Conservation (phyloP, 139 green algal genomes). For the Ettlia oleoabundans region DNA sequence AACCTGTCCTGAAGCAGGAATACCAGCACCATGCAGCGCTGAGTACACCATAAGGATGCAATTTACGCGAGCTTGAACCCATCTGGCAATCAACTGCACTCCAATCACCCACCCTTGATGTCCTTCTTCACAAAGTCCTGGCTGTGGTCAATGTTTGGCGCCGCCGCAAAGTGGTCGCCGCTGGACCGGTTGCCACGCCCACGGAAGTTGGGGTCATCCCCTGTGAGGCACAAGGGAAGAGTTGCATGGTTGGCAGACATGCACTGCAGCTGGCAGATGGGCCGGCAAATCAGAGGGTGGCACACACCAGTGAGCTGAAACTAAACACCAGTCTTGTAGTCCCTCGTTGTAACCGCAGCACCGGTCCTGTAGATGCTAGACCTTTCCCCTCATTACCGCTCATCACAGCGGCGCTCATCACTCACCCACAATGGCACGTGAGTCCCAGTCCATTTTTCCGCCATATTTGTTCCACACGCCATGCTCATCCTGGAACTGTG, state of each 20-base stretch:
- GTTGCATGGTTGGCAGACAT: too few species aligned
- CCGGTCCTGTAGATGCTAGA: too few species aligned
- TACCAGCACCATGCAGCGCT: too few species aligned
- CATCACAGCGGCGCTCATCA: not conserved
- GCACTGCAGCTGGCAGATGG: too few species aligned
- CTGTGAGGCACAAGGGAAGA: not conserved
- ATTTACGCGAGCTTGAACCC: too few species aligned
- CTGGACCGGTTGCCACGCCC: conserved; percentile 81
- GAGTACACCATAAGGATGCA: too few species aligned
- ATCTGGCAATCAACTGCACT: too few species aligned
- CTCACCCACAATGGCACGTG: conserved; percentile 68
- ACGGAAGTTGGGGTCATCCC: conserved; percentile 86
- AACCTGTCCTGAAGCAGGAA: too few species aligned
- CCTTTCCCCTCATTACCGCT: not conserved
- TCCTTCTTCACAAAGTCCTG: conserved; percentile 76
- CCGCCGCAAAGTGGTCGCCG: conserved; percentile 88
- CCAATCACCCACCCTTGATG: conserved; percentile 51
- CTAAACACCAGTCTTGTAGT: too few species aligned
- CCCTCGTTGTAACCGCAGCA: too few species aligned
- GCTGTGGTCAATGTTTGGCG: conserved; percentile 97
- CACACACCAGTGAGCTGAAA: too few species aligned
- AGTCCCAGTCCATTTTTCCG: conserved; percentile 90
- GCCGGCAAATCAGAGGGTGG: too few species aligned
- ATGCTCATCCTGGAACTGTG: conserved; percentile 64
- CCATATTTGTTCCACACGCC: conserved; percentile 88